Conservation (phyloP, 768 basidiomycete genomes). For the Rhodotorula graminis region DNA sequence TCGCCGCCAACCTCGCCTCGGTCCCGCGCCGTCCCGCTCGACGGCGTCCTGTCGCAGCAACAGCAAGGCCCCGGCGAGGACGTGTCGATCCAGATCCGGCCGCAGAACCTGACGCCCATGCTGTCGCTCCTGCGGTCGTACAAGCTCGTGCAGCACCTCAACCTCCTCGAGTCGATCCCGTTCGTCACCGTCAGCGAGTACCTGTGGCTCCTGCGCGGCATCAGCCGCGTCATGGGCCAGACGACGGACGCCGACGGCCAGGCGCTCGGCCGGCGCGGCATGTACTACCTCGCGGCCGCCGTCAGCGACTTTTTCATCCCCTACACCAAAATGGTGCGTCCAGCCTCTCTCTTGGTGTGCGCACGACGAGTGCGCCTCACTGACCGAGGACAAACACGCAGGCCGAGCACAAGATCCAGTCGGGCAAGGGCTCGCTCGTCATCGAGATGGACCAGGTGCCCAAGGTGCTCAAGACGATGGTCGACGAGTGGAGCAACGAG, state of each 20-base stretch:
- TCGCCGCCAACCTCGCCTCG: constrained; percentile 8
- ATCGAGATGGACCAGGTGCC: constrained; percentile 99
- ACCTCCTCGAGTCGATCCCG: constrained; percentile 73
- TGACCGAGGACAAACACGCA: no score
- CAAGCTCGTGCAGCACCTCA: constrained; percentile 69
- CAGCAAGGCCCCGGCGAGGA: background rate
- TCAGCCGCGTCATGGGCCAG: constrained; percentile 52
- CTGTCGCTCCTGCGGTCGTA: constrained; percentile 70
- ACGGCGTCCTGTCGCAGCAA: background rate
- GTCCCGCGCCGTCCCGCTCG: background rate
- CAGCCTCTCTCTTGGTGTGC: no score
- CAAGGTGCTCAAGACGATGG: constrained; percentile 86
- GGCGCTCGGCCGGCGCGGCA: constrained; percentile 59
- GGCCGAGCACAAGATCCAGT: constrained; percentile 99
- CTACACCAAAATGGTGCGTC: constrained; percentile 74
- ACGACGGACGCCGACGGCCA: constrained; percentile 24
- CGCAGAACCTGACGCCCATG: constrained; percentile 61
- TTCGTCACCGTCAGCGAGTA: constrained; percentile 97
- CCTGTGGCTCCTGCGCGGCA: constrained; percentile 78
- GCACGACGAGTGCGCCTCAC: background rate
- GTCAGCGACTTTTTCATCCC: constrained; percentile 98
- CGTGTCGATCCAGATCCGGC: constrained; percentile 59
- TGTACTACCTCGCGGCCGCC: constrained; percentile 97
- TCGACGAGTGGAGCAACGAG: constrained; percentile 84
- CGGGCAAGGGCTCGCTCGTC: constrained; percentile 82